Evolutionary conservation across 2,329 filamentous ascomycete species (phyloP), one percentile per base, ranked within the genome.

Genomic region (Colletotrichum tabaci): DNA sequence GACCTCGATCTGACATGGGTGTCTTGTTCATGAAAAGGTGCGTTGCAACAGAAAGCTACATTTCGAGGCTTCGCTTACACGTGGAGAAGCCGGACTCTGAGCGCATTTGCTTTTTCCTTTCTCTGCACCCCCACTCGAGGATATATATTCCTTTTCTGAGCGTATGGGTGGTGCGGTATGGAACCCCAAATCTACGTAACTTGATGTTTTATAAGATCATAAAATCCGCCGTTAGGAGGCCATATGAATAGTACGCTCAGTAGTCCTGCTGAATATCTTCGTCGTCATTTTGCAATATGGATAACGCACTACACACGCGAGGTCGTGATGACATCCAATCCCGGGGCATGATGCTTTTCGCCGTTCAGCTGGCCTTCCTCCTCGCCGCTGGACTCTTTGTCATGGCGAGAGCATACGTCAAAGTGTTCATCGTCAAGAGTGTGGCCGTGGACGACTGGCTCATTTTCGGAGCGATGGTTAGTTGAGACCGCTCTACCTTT

Each of bases 401-500:
- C 64, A 72, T 81, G 47, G 74, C 87, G 47, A 82, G 86, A 18
- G 81, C 81, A 10, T 86, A 85, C 75, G 85, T 86, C 56, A 84
- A 86, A 67, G 61, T 80, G 1, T 77, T 81, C 38, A 76, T 88
- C 26, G 78, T 85, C 49, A 84, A 83, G 61, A 82, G 80, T 40
- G 76, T 85, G 44, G 80, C 82, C 0, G 46, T 81, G 4, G 87
- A 88, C 60, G 87, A 89, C 79, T 84, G 81, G 73, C 76, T 87
- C 56, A 86, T 87, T 75, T 78, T 87, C 26, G 60, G 79, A 38
- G 84, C 85, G 3, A 77, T 86, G 78, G 86, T 88, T 77, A 68
- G 78, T 75, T 52, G 4, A 18, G 40, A 42, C 12, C 50, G 21
- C 15, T 7, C 7, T 10, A 49, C 38, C 52, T 8, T 52, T 44